Base-by-base conservation (phyloP, 768 basidiomycete genomes). In the Pleurotus djamor region DNA sequence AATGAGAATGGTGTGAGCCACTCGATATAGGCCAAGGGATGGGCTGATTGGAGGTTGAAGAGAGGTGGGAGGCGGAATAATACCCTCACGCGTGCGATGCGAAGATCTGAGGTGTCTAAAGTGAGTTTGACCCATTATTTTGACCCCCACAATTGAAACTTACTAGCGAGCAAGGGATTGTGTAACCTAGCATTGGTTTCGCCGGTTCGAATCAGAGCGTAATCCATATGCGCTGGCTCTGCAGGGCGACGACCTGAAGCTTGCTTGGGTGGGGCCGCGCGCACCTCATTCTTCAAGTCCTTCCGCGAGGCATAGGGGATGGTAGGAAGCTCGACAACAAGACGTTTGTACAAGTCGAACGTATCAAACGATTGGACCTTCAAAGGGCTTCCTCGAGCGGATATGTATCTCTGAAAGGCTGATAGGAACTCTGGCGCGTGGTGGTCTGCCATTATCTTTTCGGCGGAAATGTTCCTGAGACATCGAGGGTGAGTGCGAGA, bases 21-120 rank as follows among this genome's bases (percentile, higher is more conserved):
- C 50, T 67, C 65, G 17, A 67, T 45, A 47, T 67, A 67, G 8
- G 61, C 66, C 6, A 66, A 60, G 12, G 62, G 60, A 12, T 59
- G 9, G 4, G 45, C 49, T 4, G 44, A 37, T n/a, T n/a, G 41
- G 16, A 52, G 16, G 17, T 14, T 57, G 38, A 59, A 62, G 37
- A 52, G 57, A 33, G 32, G 2, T 4, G 64, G 64, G 9, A 68
- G 50, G 12, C 54, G 28, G 50, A 67, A 66, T 3, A 67, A 49
- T 10, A 61, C 51, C 10, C 59, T 48, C 13, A 66, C 49, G 16
- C 63, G 65, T 5, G 65, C 61, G 6, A 61, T 52, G 0, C 63
- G 61, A 21, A 67, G 55, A 8, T n/a, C 41, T 43, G 9, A 38
- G 58, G 59, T 48, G 44, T 50, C 28, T n/a, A 45, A 9, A 21